These are phyloP conservation scores for Aspergillus taichungensis DNA, from an alignment of 495 filamentous ascomycete species.

Conservation along the genomic window DNA sequence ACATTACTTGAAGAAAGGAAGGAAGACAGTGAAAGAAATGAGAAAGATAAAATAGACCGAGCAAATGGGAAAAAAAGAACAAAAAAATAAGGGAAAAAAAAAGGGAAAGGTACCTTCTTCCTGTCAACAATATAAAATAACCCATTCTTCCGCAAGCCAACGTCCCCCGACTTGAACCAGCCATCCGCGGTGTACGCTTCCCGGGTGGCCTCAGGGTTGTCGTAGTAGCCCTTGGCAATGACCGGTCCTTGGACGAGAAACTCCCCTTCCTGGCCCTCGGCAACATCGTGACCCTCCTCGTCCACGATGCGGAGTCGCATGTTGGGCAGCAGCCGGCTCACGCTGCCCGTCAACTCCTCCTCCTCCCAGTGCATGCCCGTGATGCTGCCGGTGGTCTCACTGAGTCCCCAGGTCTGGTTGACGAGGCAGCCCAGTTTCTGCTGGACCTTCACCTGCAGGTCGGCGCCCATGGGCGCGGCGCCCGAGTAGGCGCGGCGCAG, in stretches of 20 bases:
- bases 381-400: conserved; percentile 52
- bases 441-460: conserved; percentile 42
- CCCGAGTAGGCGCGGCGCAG: conserved; percentile 41
- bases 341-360: conserved; percentile 50
- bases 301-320: conserved; percentile 43
- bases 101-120: conserved; percentile 39
- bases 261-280: conserved; percentile 39
- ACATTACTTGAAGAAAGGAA: no score
- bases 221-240: conserved; percentile 39
- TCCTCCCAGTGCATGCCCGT: conserved; percentile 30
- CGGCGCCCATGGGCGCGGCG: conserved; percentile 64
- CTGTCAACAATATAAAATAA: conserved; percentile 48
- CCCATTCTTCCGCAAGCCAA: conserved; percentile 43
- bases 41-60: no score
- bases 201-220: conserved; percentile 43
- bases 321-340: conserved; percentile 40
- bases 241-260: conserved; percentile 60
- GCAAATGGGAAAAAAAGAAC: no score
- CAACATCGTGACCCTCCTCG: conserved; percentile 46
- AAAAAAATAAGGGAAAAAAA: no score
- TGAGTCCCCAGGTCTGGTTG: conserved; percentile 70
- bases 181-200: conserved; percentile 42
- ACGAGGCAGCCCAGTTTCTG: conserved; percentile 31
- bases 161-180: conserved; percentile 53
- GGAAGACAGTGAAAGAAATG: no score